phyloP scores from a whole-genome alignment of 352 stramenopile genomes.

The Phytophthora agathidicida region DNA sequence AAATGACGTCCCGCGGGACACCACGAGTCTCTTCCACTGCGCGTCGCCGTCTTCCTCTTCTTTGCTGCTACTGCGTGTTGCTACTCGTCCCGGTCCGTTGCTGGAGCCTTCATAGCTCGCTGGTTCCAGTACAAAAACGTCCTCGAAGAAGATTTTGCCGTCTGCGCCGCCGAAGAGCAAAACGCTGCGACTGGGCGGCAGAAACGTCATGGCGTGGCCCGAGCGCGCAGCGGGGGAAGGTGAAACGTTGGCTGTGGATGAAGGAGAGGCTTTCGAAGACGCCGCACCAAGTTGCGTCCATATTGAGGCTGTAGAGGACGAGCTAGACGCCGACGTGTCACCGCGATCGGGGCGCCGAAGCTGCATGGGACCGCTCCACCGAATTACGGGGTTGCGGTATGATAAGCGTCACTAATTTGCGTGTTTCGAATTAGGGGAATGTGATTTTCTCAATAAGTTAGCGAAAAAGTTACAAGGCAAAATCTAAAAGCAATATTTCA shows the following conservation, averaged over 20 bases:
- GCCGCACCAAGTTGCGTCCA: conserved; percentile 36
- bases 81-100: not conserved
- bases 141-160: conserved; percentile 62
- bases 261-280: not conserved
- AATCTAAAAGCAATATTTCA: no score
- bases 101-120: conserved; percentile 18
- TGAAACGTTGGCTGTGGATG: not conserved
- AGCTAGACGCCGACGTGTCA: not conserved
- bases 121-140: conserved; percentile 65
- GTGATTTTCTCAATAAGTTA: no score
- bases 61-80: conserved; percentile 4
- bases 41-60: conserved; percentile 11
- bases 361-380: conserved; percentile 9
- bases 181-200: conserved; percentile 50
- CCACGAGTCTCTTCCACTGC: conserved; percentile 62
- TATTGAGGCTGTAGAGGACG: conserved; percentile 7
- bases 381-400: no score
- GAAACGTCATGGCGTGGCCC: conserved; percentile 63
- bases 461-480: no score
- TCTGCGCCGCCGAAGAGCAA: conserved; percentile 72
- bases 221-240: conserved; percentile 43
- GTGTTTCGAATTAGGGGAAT: no score
- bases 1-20: conserved; percentile 36
- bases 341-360: conserved; percentile 1
- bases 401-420: no score